Evolutionary conservation across 257 asterid genomes (phyloP).

Genomic region (Scutellaria galericulata): DNA sequence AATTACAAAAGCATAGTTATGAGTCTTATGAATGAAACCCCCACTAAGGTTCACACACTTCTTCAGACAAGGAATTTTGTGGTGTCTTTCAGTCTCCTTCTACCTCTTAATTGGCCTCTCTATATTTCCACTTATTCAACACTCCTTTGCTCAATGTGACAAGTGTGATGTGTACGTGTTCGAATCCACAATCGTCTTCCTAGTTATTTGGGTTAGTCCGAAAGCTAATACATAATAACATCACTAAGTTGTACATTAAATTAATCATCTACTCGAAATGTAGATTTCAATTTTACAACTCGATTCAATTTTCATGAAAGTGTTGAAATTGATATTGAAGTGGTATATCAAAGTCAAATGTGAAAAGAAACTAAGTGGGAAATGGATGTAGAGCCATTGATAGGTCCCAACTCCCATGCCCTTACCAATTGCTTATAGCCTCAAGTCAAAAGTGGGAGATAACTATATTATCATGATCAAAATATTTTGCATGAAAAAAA

Average conservation of each 20-base stretch:
- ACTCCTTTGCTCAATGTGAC: too few relatives aligned
- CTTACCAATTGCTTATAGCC: constrained; percentile 16
- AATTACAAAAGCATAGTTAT: not conserved
- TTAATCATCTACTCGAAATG: too few relatives aligned
- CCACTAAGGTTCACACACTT: constrained; percentile 34
- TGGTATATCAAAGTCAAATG: constrained; percentile 27
- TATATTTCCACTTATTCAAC: too few relatives aligned
- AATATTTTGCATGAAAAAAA: constrained; percentile 33
- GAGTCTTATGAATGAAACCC: constrained; percentile 5
- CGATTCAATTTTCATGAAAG: not conserved
- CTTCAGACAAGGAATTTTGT: constrained; percentile 24
- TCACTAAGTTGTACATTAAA: too few relatives aligned
- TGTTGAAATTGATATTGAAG: not conserved
- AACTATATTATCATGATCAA: constrained; percentile 7
- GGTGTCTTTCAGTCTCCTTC: not conserved
- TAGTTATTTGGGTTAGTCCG: too few relatives aligned
- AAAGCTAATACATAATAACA: too few relatives aligned
- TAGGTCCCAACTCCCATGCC: constrained; percentile 26
- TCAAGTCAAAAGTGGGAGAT: constrained; percentile 43
- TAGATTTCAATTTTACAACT: too few relatives aligned
- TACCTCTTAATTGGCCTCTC: too few relatives aligned
- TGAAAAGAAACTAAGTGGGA: constrained; percentile 31
- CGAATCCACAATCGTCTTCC: too few relatives aligned
- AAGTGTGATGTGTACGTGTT: too few relatives aligned
- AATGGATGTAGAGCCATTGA: constrained; percentile 17